Evolutionary conservation across 441 rosid species (phyloP), one percentile per base, ranked within the genome.

Genomic region (Mallotus repandus): DNA sequence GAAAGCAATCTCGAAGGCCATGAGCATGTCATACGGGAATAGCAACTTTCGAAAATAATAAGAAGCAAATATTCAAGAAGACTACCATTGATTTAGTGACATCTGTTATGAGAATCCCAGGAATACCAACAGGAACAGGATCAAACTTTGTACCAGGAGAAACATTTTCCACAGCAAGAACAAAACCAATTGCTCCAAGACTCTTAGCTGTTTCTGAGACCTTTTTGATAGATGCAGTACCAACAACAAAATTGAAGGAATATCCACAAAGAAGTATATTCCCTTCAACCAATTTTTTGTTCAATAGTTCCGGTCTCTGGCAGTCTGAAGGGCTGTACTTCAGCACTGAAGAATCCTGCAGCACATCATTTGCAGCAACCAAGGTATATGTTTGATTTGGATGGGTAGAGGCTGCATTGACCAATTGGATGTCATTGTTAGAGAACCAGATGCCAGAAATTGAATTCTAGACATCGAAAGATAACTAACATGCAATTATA

Each of bases 341-440:
- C 68, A 62, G 76, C 13, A 79, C 94, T 2, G 99, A 93, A 76
- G 94, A 81, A 87, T 82, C 97, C 59, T 91, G 85, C 59, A 90
- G 84, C 58, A 89, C 97, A 88, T 96, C 98, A 79, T 96, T 96
- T 52, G 99, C 99, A 68, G 98, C 87, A 73, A 96, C 98, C 92
- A 96, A 76, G 67, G 87, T 88, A 74, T 80, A 91, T 22, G 93
- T 90, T 69, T 70, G 88, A 84, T 93, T 93, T 60, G 82, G 82
- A 63, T 74, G 90, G 14, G 99, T 96, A 48, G 96, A 88, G 78
- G 99, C 98, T 96, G 94, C 89, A 86, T 55, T 57, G 71, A 79
- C 68, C 19, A 79, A 78, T 59, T 68, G 68, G 10, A 54, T 49
- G 46, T 81, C 52, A 75, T 69, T 65, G 54, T 74, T 60, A 53